Conservation (phyloP, 1,284 basidiomycete species). For the Irpex sp. region DNA sequence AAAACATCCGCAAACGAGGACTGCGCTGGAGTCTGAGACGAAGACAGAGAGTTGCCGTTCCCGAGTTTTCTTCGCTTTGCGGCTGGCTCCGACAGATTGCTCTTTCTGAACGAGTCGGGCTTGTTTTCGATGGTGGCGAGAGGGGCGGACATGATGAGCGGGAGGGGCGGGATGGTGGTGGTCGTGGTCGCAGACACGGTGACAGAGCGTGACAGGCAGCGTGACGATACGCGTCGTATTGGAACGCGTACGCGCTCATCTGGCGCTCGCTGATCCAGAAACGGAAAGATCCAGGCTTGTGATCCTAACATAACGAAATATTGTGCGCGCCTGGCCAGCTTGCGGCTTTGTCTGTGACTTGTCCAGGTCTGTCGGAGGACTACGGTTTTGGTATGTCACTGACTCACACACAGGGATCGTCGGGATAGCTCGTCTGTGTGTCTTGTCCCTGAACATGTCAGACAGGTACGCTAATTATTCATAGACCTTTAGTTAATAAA, state of each 20-base stretch:
- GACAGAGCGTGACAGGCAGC: background rate
- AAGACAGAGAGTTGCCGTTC: background rate
- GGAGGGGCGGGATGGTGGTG: background rate
- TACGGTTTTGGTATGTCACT: background rate
- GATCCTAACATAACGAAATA: background rate
- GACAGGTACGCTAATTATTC: background rate
- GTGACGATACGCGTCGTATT: background rate
- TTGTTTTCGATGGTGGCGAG: background rate
- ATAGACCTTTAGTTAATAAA: background rate
- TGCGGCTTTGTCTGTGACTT: background rate
- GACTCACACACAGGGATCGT: background rate
- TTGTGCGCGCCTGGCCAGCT: background rate
- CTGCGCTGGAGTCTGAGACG: slow-evolving; percentile 9
- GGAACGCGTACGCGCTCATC: background rate
- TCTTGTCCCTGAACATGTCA: background rate
- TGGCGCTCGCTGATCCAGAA: background rate
- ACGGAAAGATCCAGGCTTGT: background rate
- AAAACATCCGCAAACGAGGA: slow-evolving; percentile 75
- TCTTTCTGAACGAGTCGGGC: background rate
- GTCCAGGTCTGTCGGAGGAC: background rate
- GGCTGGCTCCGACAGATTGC: background rate
- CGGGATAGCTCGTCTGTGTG: background rate
- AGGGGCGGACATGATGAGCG: background rate
- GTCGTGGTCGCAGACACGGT: background rate
- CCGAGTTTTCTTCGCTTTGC: background rate